phyloP scores from a whole-genome alignment of 2,329 filamentous ascomycete genomes.

The Diaporthe caulivora region DNA sequence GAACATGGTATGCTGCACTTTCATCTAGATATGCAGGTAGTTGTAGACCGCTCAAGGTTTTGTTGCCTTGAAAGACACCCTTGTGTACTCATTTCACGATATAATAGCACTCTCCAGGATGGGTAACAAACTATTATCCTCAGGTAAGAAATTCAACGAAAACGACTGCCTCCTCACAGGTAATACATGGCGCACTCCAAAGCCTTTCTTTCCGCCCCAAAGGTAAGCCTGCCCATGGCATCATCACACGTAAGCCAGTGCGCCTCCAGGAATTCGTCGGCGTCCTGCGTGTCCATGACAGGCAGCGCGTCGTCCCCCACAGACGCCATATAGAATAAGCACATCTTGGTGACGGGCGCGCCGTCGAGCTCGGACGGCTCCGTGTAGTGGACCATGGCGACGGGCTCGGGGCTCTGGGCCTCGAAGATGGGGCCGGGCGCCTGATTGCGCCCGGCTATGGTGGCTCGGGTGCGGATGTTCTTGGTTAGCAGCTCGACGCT shows the following conservation, averaged over 20 bases:
- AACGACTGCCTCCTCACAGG: background rate
- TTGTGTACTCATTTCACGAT: too few relatives aligned
- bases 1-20: too few relatives aligned
- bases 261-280: constrained; percentile 47
- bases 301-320: constrained; percentile 45
- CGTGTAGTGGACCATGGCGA: constrained; percentile 52
- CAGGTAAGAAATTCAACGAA: too few relatives aligned
- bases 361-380: constrained; percentile 48
- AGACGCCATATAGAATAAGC: constrained; percentile 56
- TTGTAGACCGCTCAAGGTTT: too few relatives aligned
- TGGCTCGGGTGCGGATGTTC: constrained; percentile 58
- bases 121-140: too few relatives aligned
- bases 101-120: too few relatives aligned
- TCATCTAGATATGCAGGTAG: too few relatives aligned
- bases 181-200: constrained; percentile 15
- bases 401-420: constrained; percentile 50
- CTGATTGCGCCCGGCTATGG: constrained; percentile 41
- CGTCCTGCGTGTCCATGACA: constrained; percentile 47
- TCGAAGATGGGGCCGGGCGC: constrained; percentile 26
- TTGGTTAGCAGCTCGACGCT: constrained; percentile 53
- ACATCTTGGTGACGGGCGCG: constrained; percentile 51
- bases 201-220: constrained; percentile 44
- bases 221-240: constrained; percentile 43
- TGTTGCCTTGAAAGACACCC: too few relatives aligned
- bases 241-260: constrained; percentile 44